Base-by-base conservation (phyloP, 352 stramenopile species). In the Halophytophthora batemanensis region DNA sequence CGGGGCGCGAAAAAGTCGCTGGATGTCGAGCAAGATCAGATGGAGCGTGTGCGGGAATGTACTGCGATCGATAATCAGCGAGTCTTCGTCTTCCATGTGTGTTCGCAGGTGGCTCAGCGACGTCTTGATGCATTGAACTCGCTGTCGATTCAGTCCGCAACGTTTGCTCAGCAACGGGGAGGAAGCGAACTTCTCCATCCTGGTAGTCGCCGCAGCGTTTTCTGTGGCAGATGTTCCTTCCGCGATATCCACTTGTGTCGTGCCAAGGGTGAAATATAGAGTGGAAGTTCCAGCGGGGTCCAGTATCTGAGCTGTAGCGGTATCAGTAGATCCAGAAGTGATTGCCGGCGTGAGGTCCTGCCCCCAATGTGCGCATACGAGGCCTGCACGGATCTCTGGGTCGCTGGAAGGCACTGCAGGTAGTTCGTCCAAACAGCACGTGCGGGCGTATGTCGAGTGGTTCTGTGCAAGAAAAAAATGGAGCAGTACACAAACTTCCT, bases 21-120 rank as follows among this genome's bases (percentile, higher is more conserved):
- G 80, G 12, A 89, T 55, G 8, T 61, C 18, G 6, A 10, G 22
- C 8, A 87, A 39, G 6, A 74, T 56, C 2, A 37, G 43, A n/a
- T 53, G 37, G 44, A 88, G 40, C n/a, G 37, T 52, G 14, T 34
- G 25, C 10, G 53, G 33, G 41, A 88, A 85, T 4, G 28, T 15
- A 7, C 39, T 48, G 35, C 60, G 64, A 36, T 87, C 66, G 33
- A 79, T 64, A 4, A 82, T 37, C n/a, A 89, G 50, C 13, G 74
- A 89, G 8, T 74, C 60, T 41, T 82, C 66, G 39, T 91, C 74
- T 47, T 90, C 78, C 65, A 91, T 84, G 19, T 81, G 50, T 8
- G 67, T 66, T 23, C 78, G 69, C 23, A 90, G 61, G 1, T 34
- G 60, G 17, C 74, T 85, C 31, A 88, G 48, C 6, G 57, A 40